These are phyloP conservation scores for Fragaria iinumae DNA, from an alignment of 306 rosid species.

Conservation along the genomic window DNA sequence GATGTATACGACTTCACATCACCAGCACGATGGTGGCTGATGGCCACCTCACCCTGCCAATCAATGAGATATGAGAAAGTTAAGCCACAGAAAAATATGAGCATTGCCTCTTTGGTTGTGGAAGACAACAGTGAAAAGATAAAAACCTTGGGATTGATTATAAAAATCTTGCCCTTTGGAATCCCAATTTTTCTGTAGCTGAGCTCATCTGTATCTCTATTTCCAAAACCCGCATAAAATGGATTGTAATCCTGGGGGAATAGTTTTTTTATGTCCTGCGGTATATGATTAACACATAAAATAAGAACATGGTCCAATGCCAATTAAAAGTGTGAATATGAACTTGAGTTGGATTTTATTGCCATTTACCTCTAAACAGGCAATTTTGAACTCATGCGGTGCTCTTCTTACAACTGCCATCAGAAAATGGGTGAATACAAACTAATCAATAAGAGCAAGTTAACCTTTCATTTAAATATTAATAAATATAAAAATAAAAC, in stretches of 20 bases:
- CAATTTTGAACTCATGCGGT: slow-evolving; percentile 98
- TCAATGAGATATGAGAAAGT: background rate
- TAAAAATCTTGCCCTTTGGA: slow-evolving; percentile 94
- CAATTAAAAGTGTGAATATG: slow-evolving; percentile 11
- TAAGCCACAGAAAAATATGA: background rate
- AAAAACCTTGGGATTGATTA: slow-evolving; percentile 92
- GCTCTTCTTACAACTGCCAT: slow-evolving; percentile 93
- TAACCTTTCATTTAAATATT: background rate
- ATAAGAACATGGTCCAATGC: slow-evolving; percentile 16
- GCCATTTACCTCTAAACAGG: slow-evolving; percentile 83
- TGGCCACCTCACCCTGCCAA: slow-evolving; percentile 94
- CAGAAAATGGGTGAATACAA: slow-evolving; percentile 22
- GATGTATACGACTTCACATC: slow-evolving; percentile 91
- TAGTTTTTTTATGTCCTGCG: slow-evolving; percentile 82
- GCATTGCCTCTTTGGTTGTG: background rate
- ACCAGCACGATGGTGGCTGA: slow-evolving; percentile 63
- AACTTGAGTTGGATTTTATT: slow-evolving; percentile 13
- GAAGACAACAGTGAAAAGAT: slow-evolving; percentile 20
- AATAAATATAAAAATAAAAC: background rate
- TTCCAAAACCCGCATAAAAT: slow-evolving; percentile 95
- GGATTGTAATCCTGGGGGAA: slow-evolving; percentile 94
- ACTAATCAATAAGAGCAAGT: slow-evolving; percentile 27
- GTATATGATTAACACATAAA: slow-evolving; percentile 16
- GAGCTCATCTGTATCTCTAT: slow-evolving; percentile 94
- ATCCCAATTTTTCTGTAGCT: slow-evolving; percentile 95